These are phyloP conservation scores for Fusarium dimerum DNA, from an alignment of 2,329 filamentous ascomycete species.

Conservation along the genomic window DNA sequence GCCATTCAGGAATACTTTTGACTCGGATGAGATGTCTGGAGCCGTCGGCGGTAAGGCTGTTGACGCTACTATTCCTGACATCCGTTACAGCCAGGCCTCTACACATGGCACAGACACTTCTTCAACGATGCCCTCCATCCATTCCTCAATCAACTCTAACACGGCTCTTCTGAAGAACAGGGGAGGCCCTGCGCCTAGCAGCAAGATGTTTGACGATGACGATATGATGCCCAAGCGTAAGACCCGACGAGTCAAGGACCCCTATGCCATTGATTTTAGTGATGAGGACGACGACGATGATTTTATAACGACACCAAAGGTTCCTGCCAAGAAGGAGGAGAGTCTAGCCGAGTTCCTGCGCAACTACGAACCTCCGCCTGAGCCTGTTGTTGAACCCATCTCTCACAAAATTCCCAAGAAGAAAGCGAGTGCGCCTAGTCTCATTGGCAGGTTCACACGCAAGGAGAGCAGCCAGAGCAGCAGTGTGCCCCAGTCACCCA, in stretches of 20 bases:
- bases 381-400: constrained; percentile 41
- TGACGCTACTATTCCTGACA: constrained; percentile 57
- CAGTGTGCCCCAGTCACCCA: constrained; percentile 25
- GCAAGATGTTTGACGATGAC: constrained; percentile 49
- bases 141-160: constrained; percentile 73
- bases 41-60: constrained; percentile 55
- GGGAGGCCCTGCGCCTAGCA: constrained; percentile 28
- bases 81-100: constrained; percentile 58
- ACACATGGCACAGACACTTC: constrained; percentile 60
- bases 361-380: constrained; percentile 66
- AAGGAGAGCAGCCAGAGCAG: constrained; percentile 34
- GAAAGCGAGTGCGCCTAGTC: constrained; percentile 62
- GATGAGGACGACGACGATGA: constrained; percentile 62
- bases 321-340: constrained; percentile 56
- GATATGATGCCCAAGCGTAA: constrained; percentile 69
- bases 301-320: constrained; percentile 39
- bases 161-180: constrained; percentile 64
- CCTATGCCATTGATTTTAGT: constrained; percentile 87
- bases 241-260: constrained; percentile 78
- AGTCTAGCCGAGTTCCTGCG: constrained; percentile 73
- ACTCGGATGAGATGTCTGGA: constrained; percentile 71
- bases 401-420: constrained; percentile 54
- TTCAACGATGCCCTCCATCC: constrained; percentile 45
- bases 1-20: constrained; percentile 82
- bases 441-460: constrained; percentile 60